These are phyloP conservation scores for Naganishia liquefaciens DNA, from an alignment of 1,284 basidiomycete species.

Conservation along the genomic window DNA sequence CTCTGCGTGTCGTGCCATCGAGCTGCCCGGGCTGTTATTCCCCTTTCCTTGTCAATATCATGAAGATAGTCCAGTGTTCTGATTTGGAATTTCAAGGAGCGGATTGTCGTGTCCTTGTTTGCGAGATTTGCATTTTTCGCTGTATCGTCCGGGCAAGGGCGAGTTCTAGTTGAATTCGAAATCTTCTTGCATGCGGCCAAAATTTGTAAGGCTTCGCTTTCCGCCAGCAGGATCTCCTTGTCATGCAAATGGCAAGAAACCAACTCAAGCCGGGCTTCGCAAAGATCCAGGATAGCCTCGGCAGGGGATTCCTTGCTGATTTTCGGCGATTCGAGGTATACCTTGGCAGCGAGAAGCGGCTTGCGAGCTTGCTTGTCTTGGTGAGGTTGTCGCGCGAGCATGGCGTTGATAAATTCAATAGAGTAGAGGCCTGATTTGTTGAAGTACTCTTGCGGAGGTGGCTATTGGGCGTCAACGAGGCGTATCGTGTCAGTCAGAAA, in stretches of 20 bases:
- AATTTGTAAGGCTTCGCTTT: constrained; percentile 11
- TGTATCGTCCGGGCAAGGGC: background rate
- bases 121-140: background rate
- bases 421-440: constrained; percentile 7
- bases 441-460: background rate
- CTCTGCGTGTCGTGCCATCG: constrained; percentile 7
- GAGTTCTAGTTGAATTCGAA: background rate
- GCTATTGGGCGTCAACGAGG: background rate
- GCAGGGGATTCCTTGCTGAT: background rate
- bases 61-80: background rate
- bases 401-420: background rate
- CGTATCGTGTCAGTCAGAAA: background rate
- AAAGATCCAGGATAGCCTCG: background rate
- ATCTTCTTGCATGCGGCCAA: constrained; percentile 11
- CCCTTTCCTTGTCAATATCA: constrained; percentile 12
- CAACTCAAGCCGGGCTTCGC: constrained; percentile 6
- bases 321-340: background rate
- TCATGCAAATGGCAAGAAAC: background rate
- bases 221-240: background rate
- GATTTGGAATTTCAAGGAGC: background rate
- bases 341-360: constrained; percentile 15
- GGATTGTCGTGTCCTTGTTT: background rate
- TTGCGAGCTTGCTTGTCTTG: constrained; percentile 1
- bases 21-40: background rate
- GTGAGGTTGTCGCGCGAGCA: constrained; percentile 1